phyloP scores from a whole-genome alignment of 2,329 filamentous ascomycete genomes.

The Paraconiothyrium sp. region DNA sequence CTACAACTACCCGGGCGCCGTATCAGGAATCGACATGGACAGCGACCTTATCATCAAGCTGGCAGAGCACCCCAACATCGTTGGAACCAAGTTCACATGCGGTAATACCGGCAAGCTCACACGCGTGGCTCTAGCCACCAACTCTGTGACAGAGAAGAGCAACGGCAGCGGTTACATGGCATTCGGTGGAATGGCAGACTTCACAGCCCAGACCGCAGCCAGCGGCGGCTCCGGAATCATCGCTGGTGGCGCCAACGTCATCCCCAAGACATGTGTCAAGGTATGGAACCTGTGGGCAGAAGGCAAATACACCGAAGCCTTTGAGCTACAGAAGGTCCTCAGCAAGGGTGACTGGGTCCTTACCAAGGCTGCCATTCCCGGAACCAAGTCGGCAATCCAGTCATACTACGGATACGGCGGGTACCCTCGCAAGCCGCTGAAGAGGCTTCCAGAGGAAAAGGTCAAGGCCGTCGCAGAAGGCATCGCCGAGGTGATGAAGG shows the following conservation, averaged over 20 bases:
- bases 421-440: conserved; percentile 76
- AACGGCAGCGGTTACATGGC: conserved; percentile 73
- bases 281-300: conserved; percentile 80
- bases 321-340: conserved; percentile 78
- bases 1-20: conserved; percentile 92
- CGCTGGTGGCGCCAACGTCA: conserved; percentile 83
- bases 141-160: conserved; percentile 72
- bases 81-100: conserved; percentile 92
- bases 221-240: conserved; percentile 86
- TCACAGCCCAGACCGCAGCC: conserved; percentile 81
- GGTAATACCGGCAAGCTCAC: conserved; percentile 91
- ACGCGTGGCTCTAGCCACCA: conserved; percentile 76
- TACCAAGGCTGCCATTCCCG: conserved; percentile 83
- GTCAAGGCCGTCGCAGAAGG: conserved; percentile 55
- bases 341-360: conserved; percentile 83
- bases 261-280: conserved; percentile 81
- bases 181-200: conserved; percentile 88
- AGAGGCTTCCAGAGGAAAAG: conserved; percentile 68
- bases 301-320: conserved; percentile 79
- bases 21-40: conserved; percentile 88
- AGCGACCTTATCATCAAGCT: conserved; percentile 85
- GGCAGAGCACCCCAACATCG: conserved; percentile 81
- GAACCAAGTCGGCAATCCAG: conserved; percentile 86
- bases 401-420: conserved; percentile 84
- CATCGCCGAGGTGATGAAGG: conserved; percentile 69